phyloP scores from a whole-genome alignment of 1,139 yeast genomes.

The Scheffersomyces cryptocercus region DNA sequence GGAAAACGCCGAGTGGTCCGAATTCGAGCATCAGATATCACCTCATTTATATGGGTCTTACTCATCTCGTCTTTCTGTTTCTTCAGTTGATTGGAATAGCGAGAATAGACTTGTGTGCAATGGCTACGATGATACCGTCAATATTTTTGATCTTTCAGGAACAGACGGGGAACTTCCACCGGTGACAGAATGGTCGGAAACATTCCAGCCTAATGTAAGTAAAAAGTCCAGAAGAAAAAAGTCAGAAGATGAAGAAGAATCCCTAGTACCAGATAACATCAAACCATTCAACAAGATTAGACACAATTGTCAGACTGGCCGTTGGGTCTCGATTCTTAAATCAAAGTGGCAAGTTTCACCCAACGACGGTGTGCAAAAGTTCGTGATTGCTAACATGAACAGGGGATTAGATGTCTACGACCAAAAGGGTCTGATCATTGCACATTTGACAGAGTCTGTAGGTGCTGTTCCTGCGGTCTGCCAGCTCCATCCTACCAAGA shows the following conservation, averaged over 20 bases:
- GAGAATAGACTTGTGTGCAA: conserved; percentile 81
- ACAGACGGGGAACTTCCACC: conserved; percentile 9
- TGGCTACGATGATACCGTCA: conserved; percentile 87
- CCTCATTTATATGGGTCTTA: conserved; percentile 65
- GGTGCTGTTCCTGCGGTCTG: conserved; percentile 94
- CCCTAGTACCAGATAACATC: conserved; percentile 34
- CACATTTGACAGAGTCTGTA: conserved; percentile 64
- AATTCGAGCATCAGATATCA: conserved; percentile 35
- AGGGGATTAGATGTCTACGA: conserved; percentile 80
- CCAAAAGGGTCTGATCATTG: conserved; percentile 73
- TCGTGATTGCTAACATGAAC: conserved; percentile 92
- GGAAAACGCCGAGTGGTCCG: conserved; percentile 42
- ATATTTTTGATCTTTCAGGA: conserved; percentile 42
- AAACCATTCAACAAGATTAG: conserved; percentile 61
- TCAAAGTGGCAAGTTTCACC: conserved; percentile 80
- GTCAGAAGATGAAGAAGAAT: conserved; percentile 19
- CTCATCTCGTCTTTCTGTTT: conserved; percentile 73
- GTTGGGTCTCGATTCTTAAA: conserved; percentile 93
- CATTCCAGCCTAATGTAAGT: conserved; percentile 20
- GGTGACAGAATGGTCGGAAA: conserved; percentile 29
- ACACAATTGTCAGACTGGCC: conserved; percentile 93
- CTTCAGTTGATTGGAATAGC: conserved; percentile 83
- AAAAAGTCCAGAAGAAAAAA: conserved; percentile 12
- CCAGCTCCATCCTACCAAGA: conserved; percentile 77
- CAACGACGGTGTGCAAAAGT: conserved; percentile 72